A percentile compares a stretch with the other conserved stretches of the same genome.
Evolutionary conservation across 345 rosid genomes (phyloP).

Genomic region (Pugionium dolabratum): DNA sequence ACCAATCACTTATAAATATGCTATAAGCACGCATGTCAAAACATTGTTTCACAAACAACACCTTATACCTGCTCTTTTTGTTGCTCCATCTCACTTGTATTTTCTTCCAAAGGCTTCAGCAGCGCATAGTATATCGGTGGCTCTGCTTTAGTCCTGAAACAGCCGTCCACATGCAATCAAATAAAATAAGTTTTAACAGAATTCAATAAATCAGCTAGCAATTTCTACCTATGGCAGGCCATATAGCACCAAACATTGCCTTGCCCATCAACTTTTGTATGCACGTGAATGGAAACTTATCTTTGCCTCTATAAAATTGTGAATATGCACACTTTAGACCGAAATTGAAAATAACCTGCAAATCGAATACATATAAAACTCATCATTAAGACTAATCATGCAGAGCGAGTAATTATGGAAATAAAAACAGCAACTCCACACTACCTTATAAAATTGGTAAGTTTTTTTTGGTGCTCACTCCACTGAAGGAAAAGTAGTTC

Average conservation of each 20-base stretch:
- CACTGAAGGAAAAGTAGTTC: slow-evolving; percentile 93
- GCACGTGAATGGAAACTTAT: slow-evolving; percentile 91
- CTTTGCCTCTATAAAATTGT: slow-evolving; percentile 90
- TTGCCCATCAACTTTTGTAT: slow-evolving; percentile 53
- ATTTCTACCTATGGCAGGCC: slow-evolving; percentile 43
- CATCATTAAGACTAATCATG: slow-evolving; percentile 23
- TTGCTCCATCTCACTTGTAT: slow-evolving; percentile 53
- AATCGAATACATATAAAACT: slow-evolving; percentile 16
- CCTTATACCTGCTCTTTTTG: slow-evolving; percentile 63
- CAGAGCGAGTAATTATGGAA: slow-evolving; percentile 5
- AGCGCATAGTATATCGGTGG: slow-evolving; percentile 81
- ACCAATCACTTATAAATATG: slow-evolving; percentile 4
- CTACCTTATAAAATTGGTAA: slow-evolving; percentile 91
- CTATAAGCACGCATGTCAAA: slow-evolving; percentile 11
- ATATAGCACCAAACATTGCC: slow-evolving; percentile 40
- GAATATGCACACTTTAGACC: slow-evolving; percentile 99
- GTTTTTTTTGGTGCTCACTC: slow-evolving; percentile 92
- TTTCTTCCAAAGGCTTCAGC: slow-evolving; percentile 65
- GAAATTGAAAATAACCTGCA: slow-evolving; percentile 98
- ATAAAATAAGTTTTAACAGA: slow-evolving; percentile 20
- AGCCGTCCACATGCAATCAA: slow-evolving; percentile 39
- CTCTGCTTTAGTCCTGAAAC: slow-evolving; percentile 85
- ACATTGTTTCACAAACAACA: slow-evolving; percentile 18
- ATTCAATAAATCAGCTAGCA: slow-evolving; percentile 22
- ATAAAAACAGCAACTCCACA: slow-evolving; percentile 1